phyloP scores from a whole-genome alignment of 106 monocot species.

The Posidonia australis region DNA sequence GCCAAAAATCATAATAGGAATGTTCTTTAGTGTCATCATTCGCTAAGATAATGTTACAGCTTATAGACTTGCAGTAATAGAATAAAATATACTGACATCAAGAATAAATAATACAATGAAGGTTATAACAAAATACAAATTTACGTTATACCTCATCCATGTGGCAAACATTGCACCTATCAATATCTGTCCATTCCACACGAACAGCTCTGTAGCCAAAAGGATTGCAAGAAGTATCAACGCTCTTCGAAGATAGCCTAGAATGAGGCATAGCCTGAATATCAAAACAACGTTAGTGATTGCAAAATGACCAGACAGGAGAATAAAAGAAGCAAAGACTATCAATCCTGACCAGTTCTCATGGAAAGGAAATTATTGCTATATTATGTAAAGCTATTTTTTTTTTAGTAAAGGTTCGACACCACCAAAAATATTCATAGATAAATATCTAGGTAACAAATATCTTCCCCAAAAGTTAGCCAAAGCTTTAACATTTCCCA shows the following conservation, averaged over 20 bases:
- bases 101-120: background rate
- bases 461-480: too few species aligned
- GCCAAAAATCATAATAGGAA: too few species aligned
- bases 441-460: too few species aligned
- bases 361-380: too few species aligned
- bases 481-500: too few species aligned
- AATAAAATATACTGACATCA: background rate
- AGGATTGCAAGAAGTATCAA: slow-evolving; percentile 32
- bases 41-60: too few species aligned
- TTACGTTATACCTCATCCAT: slow-evolving; percentile 75
- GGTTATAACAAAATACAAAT: background rate
- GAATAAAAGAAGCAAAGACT: background rate
- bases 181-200: slow-evolving; percentile 91
- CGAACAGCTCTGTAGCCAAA: slow-evolving; percentile 76
- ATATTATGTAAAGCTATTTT: too few species aligned
- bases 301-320: background rate
- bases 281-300: background rate
- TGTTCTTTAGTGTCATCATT: too few species aligned
- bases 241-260: slow-evolving; percentile 40
- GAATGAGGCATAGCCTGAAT: slow-evolving; percentile 60
- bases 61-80: background rate
- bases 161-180: slow-evolving; percentile 90
- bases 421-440: too few species aligned
- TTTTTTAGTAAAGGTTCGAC: too few species aligned
- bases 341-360: background rate